Conservation (phyloP, 345 rosid species). For the Boechera stricta region DNA sequence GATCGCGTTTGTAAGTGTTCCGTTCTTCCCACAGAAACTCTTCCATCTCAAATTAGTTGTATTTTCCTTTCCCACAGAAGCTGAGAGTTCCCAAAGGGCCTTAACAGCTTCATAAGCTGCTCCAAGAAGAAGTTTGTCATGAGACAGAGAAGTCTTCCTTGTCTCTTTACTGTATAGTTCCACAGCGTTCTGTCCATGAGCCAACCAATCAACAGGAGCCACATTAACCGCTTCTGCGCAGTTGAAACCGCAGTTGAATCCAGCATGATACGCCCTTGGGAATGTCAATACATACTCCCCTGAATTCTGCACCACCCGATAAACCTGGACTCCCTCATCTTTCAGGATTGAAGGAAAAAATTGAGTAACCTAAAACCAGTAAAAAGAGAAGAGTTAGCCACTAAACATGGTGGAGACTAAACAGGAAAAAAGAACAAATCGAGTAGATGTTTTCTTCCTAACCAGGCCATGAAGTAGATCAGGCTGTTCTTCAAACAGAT, state of each 20-base stretch:
- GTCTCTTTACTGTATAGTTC: constrained; percentile 81
- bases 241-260: constrained; percentile 98
- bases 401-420: constrained; percentile 1
- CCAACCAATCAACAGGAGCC: constrained; percentile 97
- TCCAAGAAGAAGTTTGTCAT: constrained; percentile 83
- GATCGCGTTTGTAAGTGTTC: constrained; percentile 75
- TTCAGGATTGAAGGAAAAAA: constrained; percentile 89
- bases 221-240: constrained; percentile 99
- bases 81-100: constrained; percentile 63
- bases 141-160: constrained; percentile 89
- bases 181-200: constrained; percentile 89
- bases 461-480: constrained; percentile 89
- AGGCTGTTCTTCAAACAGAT: constrained; percentile 87
- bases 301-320: constrained; percentile 71
- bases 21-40: constrained; percentile 81
- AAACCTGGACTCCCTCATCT: constrained; percentile 81
- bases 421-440: neutral
- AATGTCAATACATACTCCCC: constrained; percentile 95
- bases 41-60: constrained; percentile 66
- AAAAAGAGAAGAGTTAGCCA: neutral
- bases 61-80: constrained; percentile 57
- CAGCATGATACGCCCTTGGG: constrained; percentile 98
- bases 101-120: constrained; percentile 70
- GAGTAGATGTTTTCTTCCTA: constrained; percentile 29
- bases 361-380: constrained; percentile 78